A percentile compares a stretch with the other conserved stretches of the same genome.
These are phyloP conservation scores for Volvox carteri DNA, from an alignment of 163 green algal species.

Conservation along the genomic window DNA sequence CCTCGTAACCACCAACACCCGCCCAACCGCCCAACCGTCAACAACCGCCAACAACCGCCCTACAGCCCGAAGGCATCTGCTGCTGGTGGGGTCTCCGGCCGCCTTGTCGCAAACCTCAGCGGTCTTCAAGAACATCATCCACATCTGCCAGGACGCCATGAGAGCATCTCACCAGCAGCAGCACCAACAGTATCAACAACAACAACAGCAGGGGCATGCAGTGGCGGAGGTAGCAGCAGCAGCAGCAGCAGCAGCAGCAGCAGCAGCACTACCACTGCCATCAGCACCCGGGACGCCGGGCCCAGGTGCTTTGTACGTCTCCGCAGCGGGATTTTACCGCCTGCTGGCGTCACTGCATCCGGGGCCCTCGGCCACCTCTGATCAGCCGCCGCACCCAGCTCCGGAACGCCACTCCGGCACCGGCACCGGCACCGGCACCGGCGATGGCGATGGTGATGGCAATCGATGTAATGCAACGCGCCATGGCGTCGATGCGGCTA, in stretches of 20 bases:
- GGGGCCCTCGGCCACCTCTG: too few relatives aligned
- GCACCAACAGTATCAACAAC: neutral
- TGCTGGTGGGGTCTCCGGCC: conserved; percentile 76
- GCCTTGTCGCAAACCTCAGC: conserved; percentile 62
- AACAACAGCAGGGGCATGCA: neutral
- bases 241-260: too few relatives aligned
- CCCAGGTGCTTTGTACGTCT: conserved; percentile 26
- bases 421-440: too few relatives aligned
- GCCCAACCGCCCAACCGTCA: too few relatives aligned
- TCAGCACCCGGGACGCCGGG: neutral
- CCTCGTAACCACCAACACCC: too few relatives aligned
- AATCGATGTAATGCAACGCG: too few relatives aligned
- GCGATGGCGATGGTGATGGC: too few relatives aligned
- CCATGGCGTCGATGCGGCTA: too few relatives aligned
- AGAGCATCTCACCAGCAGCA: neutral
- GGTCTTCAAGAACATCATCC: conserved; percentile 49
- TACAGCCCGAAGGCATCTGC: conserved; percentile 70
- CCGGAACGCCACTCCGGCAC: too few relatives aligned
- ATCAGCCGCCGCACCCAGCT: too few relatives aligned
- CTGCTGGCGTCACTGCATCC: conserved; percentile 9
- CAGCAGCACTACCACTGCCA: neutral
- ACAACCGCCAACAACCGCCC: too few relatives aligned
- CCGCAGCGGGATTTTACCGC: conserved; percentile 8
- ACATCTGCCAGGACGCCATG: conserved; percentile 23
- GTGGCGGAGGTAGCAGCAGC: neutral